phyloP scores from a whole-genome alignment of 2,329 filamentous ascomycete species.

The Xylaria sp. region DNA sequence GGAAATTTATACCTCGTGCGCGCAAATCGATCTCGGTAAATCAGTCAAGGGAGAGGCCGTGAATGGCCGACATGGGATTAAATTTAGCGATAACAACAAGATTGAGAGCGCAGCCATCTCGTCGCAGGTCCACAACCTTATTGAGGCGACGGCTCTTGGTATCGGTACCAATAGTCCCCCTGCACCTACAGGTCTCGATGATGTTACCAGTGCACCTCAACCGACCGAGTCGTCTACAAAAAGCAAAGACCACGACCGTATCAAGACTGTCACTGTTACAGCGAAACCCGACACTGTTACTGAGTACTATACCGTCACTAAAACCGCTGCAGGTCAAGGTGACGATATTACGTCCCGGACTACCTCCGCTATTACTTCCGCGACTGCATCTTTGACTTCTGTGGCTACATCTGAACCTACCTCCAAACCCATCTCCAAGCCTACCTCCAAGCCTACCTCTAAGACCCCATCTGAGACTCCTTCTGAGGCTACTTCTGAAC shows the following conservation, averaged over 20 bases:
- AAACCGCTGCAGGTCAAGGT: constrained; percentile 26
- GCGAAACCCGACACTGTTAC: constrained; percentile 47
- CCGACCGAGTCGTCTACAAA: constrained; percentile 29
- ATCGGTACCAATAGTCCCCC: constrained; percentile 34
- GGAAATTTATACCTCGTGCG: constrained; percentile 64
- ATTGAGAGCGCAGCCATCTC: constrained; percentile 45
- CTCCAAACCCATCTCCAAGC: neutral
- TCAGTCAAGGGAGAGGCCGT: constrained; percentile 28
- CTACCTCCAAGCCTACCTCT: neutral
- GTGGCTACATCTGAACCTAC: neutral
- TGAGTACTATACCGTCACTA: constrained; percentile 46
- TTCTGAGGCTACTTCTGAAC: neutral
- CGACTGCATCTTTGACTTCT: neutral
- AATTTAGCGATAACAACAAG: constrained; percentile 43
- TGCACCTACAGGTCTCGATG: constrained; percentile 34
- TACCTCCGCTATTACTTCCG: constrained; percentile 1
- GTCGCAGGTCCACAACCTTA: constrained; percentile 50
- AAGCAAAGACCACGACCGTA: constrained; percentile 38
- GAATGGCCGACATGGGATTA: constrained; percentile 45
- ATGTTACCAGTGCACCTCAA: constrained; percentile 23
- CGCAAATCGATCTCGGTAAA: constrained; percentile 42
- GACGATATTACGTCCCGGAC: constrained; percentile 1
- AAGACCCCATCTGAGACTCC: neutral
- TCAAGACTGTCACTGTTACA: constrained; percentile 51
- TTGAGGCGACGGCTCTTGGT: constrained; percentile 46